A percentile compares a stretch with the other conserved stretches of the same genome.
Conservation (phyloP, 1,284 basidiomycete species). For the Ceratorhiza oryzae-sativae region DNA sequence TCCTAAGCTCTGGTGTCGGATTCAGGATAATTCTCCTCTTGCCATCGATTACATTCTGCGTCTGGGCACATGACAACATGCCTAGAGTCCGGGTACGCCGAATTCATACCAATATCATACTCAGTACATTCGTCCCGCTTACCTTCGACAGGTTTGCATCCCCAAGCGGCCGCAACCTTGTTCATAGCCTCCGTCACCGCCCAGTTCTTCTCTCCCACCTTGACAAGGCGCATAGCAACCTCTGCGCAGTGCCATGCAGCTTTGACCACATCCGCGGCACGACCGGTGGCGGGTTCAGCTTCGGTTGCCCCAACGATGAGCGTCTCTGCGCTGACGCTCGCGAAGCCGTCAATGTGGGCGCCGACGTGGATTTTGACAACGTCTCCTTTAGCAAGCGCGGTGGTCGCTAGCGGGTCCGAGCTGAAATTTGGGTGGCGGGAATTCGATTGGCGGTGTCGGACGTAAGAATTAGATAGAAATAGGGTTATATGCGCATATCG, state of each 20-base stretch:
- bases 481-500: conserved; percentile 19
- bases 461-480: conserved; percentile 35
- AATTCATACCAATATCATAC: background rate
- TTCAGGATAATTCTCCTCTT: conserved; percentile 96
- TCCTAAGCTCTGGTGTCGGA: conserved; percentile 81
- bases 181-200: conserved; percentile 87
- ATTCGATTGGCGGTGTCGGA: background rate
- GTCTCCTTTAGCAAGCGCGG: conserved; percentile 82
- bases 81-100: conserved; percentile 55
- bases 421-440: conserved; percentile 50
- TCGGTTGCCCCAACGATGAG: conserved; percentile 81
- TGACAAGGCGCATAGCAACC: conserved; percentile 84
- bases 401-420: conserved; percentile 72
- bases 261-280: conserved; percentile 88
- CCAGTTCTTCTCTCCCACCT: conserved; percentile 94
- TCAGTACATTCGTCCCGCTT: conserved; percentile 46
- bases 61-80: conserved; percentile 91
- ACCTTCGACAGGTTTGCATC: conserved; percentile 91
- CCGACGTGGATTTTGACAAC: conserved; percentile 96
- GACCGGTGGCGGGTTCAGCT: conserved; percentile 78
- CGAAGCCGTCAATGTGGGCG: conserved; percentile 95
- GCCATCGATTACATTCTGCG: conserved; percentile 93
- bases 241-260: conserved; percentile 95
- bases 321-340: conserved; percentile 90
- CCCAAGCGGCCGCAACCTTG: conserved; percentile 75